Conservation (phyloP, 192 early-diverging fungal species). For the Backusella sp. region DNA sequence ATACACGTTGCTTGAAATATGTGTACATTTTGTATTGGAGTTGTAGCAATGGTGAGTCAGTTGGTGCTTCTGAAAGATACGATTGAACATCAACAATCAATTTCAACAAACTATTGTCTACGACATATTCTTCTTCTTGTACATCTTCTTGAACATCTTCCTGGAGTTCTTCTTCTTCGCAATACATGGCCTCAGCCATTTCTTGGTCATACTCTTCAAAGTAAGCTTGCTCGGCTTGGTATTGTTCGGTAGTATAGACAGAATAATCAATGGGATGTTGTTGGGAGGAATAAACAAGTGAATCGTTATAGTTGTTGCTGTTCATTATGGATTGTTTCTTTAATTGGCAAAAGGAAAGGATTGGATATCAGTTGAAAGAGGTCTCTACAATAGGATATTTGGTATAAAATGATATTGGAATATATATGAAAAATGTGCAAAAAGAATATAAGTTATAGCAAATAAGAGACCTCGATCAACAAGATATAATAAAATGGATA, state of each 20-base stretch:
- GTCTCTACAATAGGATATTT: background rate
- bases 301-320: background rate
- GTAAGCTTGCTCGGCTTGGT: slow-evolving; percentile 13
- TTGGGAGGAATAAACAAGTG: background rate
- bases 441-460: slow-evolving; percentile 8
- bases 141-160: background rate
- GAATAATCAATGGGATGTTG: background rate
- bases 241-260: background rate
- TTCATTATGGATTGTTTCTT: background rate
- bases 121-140: background rate
- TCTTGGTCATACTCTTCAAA: slow-evolving; percentile 15
- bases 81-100: slow-evolving; percentile 37
- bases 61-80: slow-evolving; percentile 29
- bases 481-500: background rate
- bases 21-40: slow-evolving; percentile 41
- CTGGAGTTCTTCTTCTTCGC: background rate
- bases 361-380: slow-evolving; percentile 14
- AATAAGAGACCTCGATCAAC: slow-evolving; percentile 15
- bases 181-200: background rate
- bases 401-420: slow-evolving; percentile 1
- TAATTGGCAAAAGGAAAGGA: background rate
- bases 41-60: slow-evolving; percentile 31
- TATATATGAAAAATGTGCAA: slow-evolving; percentile 9
- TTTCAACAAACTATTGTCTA: slow-evolving; percentile 26
- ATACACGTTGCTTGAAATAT: slow-evolving; percentile 36